Evolutionary conservation across 805 yeast species (phyloP).

Genomic region (Zygoascus tannicola): DNA sequence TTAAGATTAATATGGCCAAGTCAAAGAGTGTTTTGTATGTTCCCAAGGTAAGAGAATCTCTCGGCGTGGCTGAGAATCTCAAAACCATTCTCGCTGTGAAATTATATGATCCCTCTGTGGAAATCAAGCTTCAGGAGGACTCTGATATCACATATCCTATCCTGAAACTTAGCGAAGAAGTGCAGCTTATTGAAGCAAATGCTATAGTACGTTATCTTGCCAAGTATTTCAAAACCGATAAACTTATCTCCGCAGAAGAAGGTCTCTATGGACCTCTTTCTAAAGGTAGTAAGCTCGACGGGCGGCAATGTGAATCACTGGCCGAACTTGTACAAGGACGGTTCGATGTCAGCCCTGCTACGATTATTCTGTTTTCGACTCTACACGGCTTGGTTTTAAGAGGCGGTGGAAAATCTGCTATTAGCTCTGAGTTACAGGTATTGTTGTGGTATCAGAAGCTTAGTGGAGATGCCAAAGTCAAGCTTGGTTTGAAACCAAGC

Average conservation of each 20-base stretch:
- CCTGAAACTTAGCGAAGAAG: slow-evolving; percentile 11
- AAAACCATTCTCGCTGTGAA: slow-evolving; percentile 38
- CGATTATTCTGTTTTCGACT: slow-evolving; percentile 38
- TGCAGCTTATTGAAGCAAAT: slow-evolving; percentile 39
- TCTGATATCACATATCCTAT: slow-evolving; percentile 14
- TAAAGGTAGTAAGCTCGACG: slow-evolving; percentile 19
- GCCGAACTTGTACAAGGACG: slow-evolving; percentile 20
- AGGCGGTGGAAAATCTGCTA: slow-evolving; percentile 25
- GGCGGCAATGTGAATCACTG: slow-evolving; percentile 15
- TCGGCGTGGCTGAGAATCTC: slow-evolving; percentile 33
- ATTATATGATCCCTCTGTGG: slow-evolving; percentile 25
- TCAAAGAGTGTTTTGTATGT: slow-evolving; percentile 4
- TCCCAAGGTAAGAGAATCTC: slow-evolving; percentile 10
- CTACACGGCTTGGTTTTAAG: slow-evolving; percentile 31
- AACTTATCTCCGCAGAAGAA: slow-evolving; percentile 30
- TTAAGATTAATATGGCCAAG: not conserved
- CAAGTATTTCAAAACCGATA: slow-evolving; percentile 20
- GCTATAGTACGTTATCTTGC: slow-evolving; percentile 34
- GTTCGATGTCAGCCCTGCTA: slow-evolving; percentile 28
- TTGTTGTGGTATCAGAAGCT: slow-evolving; percentile 28
- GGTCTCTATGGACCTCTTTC: slow-evolving; percentile 29
- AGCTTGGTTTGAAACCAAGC: slow-evolving; percentile 6
- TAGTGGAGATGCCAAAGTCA: slow-evolving; percentile 21
- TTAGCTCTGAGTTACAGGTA: slow-evolving; percentile 23
- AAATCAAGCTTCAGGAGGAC: slow-evolving; percentile 19